phyloP scores from a whole-genome alignment of 345 rosid species.

The Passiflora organensis region DNA sequence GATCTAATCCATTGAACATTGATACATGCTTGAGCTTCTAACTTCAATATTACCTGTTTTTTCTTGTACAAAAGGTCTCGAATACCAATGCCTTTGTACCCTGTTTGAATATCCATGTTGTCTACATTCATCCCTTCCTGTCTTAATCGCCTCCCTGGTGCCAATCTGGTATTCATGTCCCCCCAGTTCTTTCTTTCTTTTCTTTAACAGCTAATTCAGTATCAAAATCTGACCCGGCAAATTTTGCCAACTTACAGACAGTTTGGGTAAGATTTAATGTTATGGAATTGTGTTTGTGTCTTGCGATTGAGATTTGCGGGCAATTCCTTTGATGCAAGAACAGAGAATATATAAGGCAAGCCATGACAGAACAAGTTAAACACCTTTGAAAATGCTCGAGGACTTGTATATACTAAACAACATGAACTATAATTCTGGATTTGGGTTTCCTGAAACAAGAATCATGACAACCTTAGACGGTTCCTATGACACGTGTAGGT shows the following conservation, averaged over 20 bases:
- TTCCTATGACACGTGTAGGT: slow-evolving; percentile 48
- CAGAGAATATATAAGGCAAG: not conserved
- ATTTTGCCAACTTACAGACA: not conserved
- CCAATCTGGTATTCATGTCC: too few species aligned
- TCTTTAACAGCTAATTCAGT: not conserved
- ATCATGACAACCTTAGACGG: slow-evolving; percentile 24
- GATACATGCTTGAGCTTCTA: slow-evolving; percentile 6
- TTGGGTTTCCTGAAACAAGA: slow-evolving; percentile 1
- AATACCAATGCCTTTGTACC: slow-evolving; percentile 25
- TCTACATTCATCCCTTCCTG: slow-evolving; percentile 34
- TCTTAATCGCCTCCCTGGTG: not conserved
- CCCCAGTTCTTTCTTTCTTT: not conserved
- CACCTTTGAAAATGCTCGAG: too few species aligned
- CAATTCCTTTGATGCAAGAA: not conserved
- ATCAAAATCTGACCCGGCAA: not conserved
- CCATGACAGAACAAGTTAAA: slow-evolving; percentile 14
- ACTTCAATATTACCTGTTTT: slow-evolving; percentile 5
- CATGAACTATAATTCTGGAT: not conserved
- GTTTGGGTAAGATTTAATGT: not conserved
- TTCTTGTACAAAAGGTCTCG: slow-evolving; percentile 5
- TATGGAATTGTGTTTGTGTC: not conserved
- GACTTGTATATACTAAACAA: slow-evolving; percentile 2
- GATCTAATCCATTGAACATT: slow-evolving; percentile 42
- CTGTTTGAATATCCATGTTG: slow-evolving; percentile 24
- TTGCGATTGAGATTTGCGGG: too few species aligned